Evolutionary conservation across 805 yeast species (phyloP).

Genomic region (Suhomyces emberorum): DNA sequence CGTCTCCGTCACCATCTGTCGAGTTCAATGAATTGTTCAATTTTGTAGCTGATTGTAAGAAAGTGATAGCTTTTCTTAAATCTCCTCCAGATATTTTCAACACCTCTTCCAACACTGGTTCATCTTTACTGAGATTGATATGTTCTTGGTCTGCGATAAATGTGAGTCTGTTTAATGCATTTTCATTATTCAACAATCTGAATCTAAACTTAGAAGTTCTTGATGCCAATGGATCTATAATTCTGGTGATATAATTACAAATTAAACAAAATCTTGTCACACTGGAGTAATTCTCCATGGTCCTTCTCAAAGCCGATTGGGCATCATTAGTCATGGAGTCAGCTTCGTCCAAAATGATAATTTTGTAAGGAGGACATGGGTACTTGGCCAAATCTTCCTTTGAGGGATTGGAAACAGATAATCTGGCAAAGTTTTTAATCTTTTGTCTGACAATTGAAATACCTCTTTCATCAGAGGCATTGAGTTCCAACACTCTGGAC

Average conservation of each 20-base stretch:
- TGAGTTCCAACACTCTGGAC: slow-evolving; percentile 73
- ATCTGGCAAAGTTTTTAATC: slow-evolving; percentile 80
- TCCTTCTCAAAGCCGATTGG: slow-evolving; percentile 90
- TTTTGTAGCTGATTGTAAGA: slow-evolving; percentile 78
- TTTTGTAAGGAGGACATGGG: slow-evolving; percentile 96
- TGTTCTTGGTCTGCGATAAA: slow-evolving; percentile 50
- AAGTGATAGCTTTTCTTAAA: slow-evolving; percentile 87
- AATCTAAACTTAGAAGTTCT: slow-evolving; percentile 95
- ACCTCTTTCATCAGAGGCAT: slow-evolving; percentile 91
- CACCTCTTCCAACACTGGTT: slow-evolving; percentile 60
- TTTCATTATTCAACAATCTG: slow-evolving; percentile 65
- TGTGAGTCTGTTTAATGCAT: slow-evolving; percentile 66
- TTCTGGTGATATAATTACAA: slow-evolving; percentile 94
- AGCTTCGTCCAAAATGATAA: slow-evolving; percentile 90
- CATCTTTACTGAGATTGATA: slow-evolving; percentile 26
- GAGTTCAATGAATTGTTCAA: slow-evolving; percentile 32
- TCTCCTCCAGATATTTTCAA: slow-evolving; percentile 83
- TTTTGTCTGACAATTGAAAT: slow-evolving; percentile 83
- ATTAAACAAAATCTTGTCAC: slow-evolving; percentile 90
- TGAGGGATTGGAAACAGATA: slow-evolving; percentile 78
- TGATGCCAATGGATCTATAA: slow-evolving; percentile 94
- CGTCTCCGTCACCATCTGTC: slow-evolving; percentile 29
- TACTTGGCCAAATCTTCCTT: slow-evolving; percentile 64
- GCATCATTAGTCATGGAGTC: slow-evolving; percentile 98
- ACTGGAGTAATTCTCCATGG: slow-evolving; percentile 86